Conservation (phyloP, 2,329 filamentous ascomycete species). For the Clonostachys rhizophaga region DNA sequence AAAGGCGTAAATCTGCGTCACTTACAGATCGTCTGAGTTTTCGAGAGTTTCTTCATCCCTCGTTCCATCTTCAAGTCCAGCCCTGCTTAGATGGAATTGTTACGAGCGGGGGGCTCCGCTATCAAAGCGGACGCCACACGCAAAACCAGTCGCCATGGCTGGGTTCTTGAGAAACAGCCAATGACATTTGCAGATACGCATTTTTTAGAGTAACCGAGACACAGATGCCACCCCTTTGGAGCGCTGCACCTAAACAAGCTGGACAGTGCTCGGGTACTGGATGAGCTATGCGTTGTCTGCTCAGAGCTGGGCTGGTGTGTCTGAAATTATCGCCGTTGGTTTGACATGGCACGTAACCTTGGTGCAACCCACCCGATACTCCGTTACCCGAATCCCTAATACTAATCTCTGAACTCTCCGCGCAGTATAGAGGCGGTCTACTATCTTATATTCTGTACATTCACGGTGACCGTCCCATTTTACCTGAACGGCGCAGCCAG, state of each 20-base stretch:
- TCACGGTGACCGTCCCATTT: constrained; percentile 42
- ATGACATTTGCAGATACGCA: constrained; percentile 1
- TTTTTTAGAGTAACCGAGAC: constrained; percentile 1
- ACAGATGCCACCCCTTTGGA: constrained; percentile 4
- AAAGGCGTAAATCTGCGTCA: no score
- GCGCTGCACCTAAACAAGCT: constrained; percentile 11
- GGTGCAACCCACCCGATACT: neutral
- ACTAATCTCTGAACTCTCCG: neutral
- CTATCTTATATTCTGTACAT: constrained; percentile 8
- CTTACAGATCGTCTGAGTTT: no score
- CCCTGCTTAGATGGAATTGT: neutral
- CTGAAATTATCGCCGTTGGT: constrained; percentile 12
- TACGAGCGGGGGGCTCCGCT: neutral
- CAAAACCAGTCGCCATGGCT: constrained; percentile 1
- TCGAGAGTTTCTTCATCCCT: no score
- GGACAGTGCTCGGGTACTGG: constrained; percentile 15
- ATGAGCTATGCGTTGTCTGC: constrained; percentile 12
- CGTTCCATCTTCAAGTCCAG: no score
- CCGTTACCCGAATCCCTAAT: neutral
- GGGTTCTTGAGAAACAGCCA: constrained; percentile 2
- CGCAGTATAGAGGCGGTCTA: constrained; percentile 36
- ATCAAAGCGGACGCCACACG: neutral
- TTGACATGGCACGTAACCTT: constrained; percentile 9
- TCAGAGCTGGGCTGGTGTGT: constrained; percentile 13
- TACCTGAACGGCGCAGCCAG: constrained; percentile 28